A percentile compares a stretch with the other conserved stretches of the same genome.
These are phyloP conservation scores for Entoloma clypeatum DNA, from an alignment of 1,284 basidiomycete genomes.

Conservation along the genomic window DNA sequence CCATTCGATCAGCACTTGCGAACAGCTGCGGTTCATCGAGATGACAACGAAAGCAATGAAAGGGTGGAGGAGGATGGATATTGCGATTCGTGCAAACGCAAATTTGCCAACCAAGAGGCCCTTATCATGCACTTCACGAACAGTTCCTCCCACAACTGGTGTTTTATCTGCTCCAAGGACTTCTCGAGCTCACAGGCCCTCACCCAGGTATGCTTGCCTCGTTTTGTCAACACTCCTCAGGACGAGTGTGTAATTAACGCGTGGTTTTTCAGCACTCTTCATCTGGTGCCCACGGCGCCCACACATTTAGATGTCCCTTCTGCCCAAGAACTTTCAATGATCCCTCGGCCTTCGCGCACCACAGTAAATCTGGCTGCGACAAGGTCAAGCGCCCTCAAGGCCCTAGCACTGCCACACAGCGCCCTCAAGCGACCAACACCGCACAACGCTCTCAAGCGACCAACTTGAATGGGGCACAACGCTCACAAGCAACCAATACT, in stretches of 20 bases:
- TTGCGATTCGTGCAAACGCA: constrained; percentile 3
- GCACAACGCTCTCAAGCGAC: too few species aligned
- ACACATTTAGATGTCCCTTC: constrained; percentile 4
- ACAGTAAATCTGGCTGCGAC: constrained; percentile 1
- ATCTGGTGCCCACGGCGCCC: constrained; percentile 2
- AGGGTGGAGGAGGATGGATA: background rate
- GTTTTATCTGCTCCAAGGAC: constrained; percentile 1
- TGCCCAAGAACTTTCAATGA: constrained; percentile 3
- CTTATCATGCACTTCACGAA: background rate
- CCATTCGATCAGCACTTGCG: constrained; percentile 3
- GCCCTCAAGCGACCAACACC: too few species aligned
- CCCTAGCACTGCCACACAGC: too few species aligned
- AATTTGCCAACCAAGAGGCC: constrained; percentile 4
- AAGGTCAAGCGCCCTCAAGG: background rate
- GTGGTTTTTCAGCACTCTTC: constrained; percentile 3
- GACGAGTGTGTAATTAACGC: constrained; percentile 3
- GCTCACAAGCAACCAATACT: too few species aligned
- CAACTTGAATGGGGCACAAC: too few species aligned
- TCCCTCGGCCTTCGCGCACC: background rate
- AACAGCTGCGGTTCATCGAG: constrained; percentile 1
- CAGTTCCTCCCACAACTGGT: constrained; percentile 1
- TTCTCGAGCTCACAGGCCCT: constrained; percentile 1
- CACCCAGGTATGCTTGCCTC: constrained; percentile 2
- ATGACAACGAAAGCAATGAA: constrained; percentile 1
- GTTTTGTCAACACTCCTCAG: constrained; percentile 2